Base-by-base conservation (phyloP, 345 rosid species). In the Pistacia vera region DNA sequence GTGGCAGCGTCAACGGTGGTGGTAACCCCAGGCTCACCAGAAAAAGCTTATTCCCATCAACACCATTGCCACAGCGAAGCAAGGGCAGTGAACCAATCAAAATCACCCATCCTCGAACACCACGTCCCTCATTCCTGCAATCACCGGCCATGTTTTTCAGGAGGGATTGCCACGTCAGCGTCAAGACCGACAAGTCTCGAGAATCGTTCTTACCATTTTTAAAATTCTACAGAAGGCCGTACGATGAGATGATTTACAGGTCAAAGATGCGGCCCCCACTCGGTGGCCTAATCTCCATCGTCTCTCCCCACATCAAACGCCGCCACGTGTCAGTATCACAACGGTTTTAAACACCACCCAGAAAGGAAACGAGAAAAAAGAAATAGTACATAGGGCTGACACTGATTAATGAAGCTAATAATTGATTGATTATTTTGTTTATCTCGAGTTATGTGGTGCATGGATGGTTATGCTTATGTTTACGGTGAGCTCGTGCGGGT, bases 251-350 rank as follows among this genome's bases (percentile, higher is more conserved):
- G 89, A 79, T 92, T 16, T 96, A 96, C 63, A 85, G 95, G 87
- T 91, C 97, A 52, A 93, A 89, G 88, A 87, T 96, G 88, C 77
- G 90, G 83, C 94, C 97, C 46, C 98, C 98, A 69, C 87, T 88
- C 0, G 97, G 97, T 8, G 97, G 99, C n/a, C 88, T 96, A 18
- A 86, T 91, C 63, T 96, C 97, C 41, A 90, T 91, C n/a, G 93
- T 93, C 71, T 85, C 97, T 4, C 89, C 98, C 0, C 86, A 90
- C 14, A 59, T 84, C 71, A 91, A 68, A 75, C 90, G 90, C 63
- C 95, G 93, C 79, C 95, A 92, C 90, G 75, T 90, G 88, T 94
- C 98, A 0, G 86, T 86, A 74, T 94, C 99, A 5, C 99, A 96
- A 81, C 95, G 99, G 83, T 96, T 88, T 81, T 96, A 76, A 78